Evolutionary conservation across 2,329 filamentous ascomycete genomes (phyloP).

Genomic region (Fusarium sp.): DNA sequence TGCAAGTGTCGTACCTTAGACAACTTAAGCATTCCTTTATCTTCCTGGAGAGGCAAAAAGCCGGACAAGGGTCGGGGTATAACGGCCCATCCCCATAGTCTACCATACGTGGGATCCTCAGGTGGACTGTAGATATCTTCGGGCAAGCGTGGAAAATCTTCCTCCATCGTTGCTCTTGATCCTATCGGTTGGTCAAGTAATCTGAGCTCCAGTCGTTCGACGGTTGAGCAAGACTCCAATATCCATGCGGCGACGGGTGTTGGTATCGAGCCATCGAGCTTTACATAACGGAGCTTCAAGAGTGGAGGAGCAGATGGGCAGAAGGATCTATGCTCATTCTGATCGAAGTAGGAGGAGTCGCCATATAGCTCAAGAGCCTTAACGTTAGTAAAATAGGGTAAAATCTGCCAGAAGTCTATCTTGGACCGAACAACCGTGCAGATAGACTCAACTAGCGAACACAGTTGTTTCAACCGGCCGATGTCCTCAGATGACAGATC

Average conservation of each 20-base stretch:
- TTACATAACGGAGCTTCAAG: background rate
- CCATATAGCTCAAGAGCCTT: background rate
- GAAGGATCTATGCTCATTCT: background rate
- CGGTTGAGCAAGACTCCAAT: background rate
- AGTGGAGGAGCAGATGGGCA: background rate
- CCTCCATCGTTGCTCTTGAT: background rate
- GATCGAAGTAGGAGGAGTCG: background rate
- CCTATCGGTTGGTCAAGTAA: background rate
- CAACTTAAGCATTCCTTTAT: fast-evolving
- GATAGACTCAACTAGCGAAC: background rate
- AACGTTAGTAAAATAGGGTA: background rate
- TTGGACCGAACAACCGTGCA: background rate
- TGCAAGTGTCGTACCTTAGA: background rate
- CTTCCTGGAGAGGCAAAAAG: background rate
- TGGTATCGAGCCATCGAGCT: background rate
- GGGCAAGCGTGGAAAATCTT: background rate
- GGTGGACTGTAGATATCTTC: background rate
- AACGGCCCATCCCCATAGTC: background rate
- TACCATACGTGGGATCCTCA: background rate
- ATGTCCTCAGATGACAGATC: background rate
- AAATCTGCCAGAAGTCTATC: background rate
- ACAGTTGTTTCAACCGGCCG: background rate
- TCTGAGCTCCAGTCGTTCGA: background rate
- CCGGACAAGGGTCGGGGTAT: slow-evolving; percentile 2
- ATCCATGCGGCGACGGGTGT: background rate